These are phyloP conservation scores for Cercospora zeina DNA, from an alignment of 2,329 filamentous ascomycete species.

Conservation along the genomic window DNA sequence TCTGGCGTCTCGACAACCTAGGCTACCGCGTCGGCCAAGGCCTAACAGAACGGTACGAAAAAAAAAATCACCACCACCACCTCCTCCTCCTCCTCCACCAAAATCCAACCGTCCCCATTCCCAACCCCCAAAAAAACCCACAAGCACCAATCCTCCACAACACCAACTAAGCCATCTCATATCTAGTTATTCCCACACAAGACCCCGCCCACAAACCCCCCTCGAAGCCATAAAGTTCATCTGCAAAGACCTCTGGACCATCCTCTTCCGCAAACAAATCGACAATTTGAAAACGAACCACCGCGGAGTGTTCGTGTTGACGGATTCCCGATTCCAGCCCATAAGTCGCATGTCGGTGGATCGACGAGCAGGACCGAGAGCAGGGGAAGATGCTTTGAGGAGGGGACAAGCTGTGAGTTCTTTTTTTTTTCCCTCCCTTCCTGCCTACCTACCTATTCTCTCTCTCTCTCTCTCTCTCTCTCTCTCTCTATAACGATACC, in stretches of 20 bases:
- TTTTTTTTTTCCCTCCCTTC: too few species aligned
- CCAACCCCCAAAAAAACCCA: conserved; percentile 60
- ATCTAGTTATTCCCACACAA: conserved; percentile 31
- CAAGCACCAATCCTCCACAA: background rate
- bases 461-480: background rate
- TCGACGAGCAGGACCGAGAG: conserved; percentile 37
- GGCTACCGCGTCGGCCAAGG: conserved; percentile 93
- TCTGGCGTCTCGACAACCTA: conserved; percentile 76
- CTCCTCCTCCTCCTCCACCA: background rate
- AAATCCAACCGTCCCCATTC: background rate
- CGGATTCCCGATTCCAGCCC: conserved; percentile 87
- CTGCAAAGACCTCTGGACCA: conserved; percentile 95
- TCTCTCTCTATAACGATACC: too few species aligned
- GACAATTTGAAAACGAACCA: conserved; percentile 99
- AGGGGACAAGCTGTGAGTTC: conserved; percentile 74
- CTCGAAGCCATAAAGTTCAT: conserved; percentile 97
- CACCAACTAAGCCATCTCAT: too few species aligned
- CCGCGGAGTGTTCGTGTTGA: conserved; percentile 91
- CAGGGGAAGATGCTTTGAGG: conserved; percentile 53
- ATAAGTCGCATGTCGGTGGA: conserved; percentile 88
- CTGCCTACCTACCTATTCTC: too few species aligned
- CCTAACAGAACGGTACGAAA: conserved; percentile 76
- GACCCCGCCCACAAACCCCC: conserved; percentile 85
- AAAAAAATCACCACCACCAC: background rate
- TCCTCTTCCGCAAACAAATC: conserved; percentile 94